Conservation (phyloP, 768 basidiomycete species). For the Podaxis sp. region DNA sequence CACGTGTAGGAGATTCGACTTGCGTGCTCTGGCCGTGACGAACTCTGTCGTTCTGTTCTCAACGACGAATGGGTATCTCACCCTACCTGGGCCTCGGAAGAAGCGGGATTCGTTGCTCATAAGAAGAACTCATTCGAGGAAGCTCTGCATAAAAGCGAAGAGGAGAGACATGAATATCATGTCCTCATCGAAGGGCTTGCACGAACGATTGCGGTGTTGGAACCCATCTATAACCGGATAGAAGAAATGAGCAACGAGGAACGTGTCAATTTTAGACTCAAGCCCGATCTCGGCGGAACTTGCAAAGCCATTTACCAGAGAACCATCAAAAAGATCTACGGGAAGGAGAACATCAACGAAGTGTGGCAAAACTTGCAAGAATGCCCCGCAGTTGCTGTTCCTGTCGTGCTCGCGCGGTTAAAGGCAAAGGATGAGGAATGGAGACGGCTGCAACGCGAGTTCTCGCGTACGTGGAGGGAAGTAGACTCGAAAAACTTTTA, state of each 20-base stretch:
- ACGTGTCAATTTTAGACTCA: conserved; percentile 72
- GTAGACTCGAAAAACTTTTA: conserved; percentile 97
- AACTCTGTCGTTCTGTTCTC: conserved; percentile 91
- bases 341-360: conserved; percentile 69
- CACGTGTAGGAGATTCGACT: conserved; percentile 71
- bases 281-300: conserved; percentile 84
- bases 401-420: conserved; percentile 83
- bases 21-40: conserved; percentile 92
- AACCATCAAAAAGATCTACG: conserved; percentile 92
- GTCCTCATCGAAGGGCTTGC: conserved; percentile 89
- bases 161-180: conserved; percentile 97
- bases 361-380: conserved; percentile 88
- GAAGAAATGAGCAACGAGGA: conserved; percentile 89
- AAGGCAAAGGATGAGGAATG: conserved; percentile 97
- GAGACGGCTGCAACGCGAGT: conserved; percentile 90
- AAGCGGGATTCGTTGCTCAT: conserved; percentile 89
- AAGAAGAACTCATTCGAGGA: conserved; percentile 98
- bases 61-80: conserved; percentile 99
- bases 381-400: conserved; percentile 83
- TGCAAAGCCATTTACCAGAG: conserved; percentile 88
- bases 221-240: conserved; percentile 81
- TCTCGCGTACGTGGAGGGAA: conserved; percentile 96
- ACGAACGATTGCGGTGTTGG: conserved; percentile 87
- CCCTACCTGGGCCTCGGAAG: conserved; percentile 97
- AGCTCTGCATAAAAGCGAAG: conserved; percentile 93